phyloP scores from a whole-genome alignment of 495 filamentous ascomycete genomes.

The Cercophora scortea region DNA sequence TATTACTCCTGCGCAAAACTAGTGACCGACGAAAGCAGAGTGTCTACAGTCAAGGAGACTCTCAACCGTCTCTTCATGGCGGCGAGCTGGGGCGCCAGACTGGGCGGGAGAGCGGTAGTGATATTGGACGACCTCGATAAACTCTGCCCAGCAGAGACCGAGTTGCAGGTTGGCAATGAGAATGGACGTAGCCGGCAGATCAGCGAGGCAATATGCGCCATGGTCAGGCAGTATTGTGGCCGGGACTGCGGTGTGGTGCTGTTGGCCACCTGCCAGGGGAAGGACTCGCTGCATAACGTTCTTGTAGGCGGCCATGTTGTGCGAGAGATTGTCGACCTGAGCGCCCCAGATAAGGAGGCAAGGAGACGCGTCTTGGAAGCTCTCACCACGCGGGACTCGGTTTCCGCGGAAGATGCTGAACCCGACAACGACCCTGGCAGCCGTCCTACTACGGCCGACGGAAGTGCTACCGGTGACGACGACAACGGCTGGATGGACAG shows the following conservation, averaged over 20 bases:
- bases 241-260: constrained; percentile 71
- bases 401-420: constrained; percentile 30
- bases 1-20: constrained; percentile 80
- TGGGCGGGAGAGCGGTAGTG: constrained; percentile 73
- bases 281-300: constrained; percentile 77
- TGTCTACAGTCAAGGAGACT: constrained; percentile 85
- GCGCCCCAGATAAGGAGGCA: constrained; percentile 89
- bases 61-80: constrained; percentile 74
- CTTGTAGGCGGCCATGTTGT: constrained; percentile 75
- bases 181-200: constrained; percentile 87
- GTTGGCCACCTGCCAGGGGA: constrained; percentile 84
- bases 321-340: constrained; percentile 73
- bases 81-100: constrained; percentile 80
- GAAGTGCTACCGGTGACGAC: constrained; percentile 36
- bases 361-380: constrained; percentile 74
- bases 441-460: constrained; percentile 45
- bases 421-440: constrained; percentile 35
- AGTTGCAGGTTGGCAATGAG: constrained; percentile 83
- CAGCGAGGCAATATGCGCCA: constrained; percentile 78
- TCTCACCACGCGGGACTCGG: constrained; percentile 42
- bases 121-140: constrained; percentile 90
- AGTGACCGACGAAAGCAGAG: constrained; percentile 78
- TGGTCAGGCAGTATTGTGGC: constrained; percentile 72
- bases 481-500: constrained; percentile 68
- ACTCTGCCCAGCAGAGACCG: constrained; percentile 84